phyloP scores from a whole-genome alignment of 495 filamentous ascomycete genomes.

The Hyphodiscus hymeniophilus region DNA sequence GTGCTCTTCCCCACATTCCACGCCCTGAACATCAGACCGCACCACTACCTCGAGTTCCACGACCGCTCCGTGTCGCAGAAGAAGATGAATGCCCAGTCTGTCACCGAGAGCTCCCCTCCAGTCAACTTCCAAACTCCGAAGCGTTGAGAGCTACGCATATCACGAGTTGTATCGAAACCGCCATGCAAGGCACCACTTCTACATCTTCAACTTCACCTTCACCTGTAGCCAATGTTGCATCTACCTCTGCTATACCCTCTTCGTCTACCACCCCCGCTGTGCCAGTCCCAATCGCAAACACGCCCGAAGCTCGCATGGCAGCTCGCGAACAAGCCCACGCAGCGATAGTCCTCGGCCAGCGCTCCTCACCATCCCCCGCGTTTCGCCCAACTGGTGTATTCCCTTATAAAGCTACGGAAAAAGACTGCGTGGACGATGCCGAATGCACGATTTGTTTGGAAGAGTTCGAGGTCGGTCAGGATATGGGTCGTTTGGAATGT shows the following conservation, averaged over 20 bases:
- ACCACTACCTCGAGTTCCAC: conserved; percentile 2
- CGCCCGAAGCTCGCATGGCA: conserved; percentile 7
- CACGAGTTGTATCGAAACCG: conserved; percentile 53
- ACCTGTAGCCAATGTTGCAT: neutral
- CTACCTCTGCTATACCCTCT: neutral
- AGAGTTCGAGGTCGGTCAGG: conserved; percentile 79
- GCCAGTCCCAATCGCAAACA: conserved; percentile 14
- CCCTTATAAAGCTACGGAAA: conserved; percentile 75
- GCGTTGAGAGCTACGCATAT: conserved; percentile 68
- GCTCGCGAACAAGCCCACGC: conserved; percentile 15
- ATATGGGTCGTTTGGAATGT: conserved; percentile 82
- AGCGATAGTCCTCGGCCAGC: conserved; percentile 11
- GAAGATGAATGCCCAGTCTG: conserved; percentile 92
- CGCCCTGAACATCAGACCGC: neutral
- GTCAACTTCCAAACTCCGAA: conserved; percentile 49
- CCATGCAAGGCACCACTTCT: conserved; percentile 1
- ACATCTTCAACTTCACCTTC: conserved; percentile 1
- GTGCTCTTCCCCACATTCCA: neutral
- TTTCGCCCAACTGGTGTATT: conserved; percentile 40
- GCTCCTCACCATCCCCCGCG: conserved; percentile 18
- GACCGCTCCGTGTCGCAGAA: conserved; percentile 46
- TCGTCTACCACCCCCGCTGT: conserved; percentile 19
- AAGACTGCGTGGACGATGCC: conserved; percentile 74
- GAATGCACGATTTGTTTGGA: conserved; percentile 97
- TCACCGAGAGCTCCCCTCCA: conserved; percentile 62